Evolutionary conservation across 352 stramenopile species (phyloP).

Genomic region (Phytophthora aleatoria): DNA sequence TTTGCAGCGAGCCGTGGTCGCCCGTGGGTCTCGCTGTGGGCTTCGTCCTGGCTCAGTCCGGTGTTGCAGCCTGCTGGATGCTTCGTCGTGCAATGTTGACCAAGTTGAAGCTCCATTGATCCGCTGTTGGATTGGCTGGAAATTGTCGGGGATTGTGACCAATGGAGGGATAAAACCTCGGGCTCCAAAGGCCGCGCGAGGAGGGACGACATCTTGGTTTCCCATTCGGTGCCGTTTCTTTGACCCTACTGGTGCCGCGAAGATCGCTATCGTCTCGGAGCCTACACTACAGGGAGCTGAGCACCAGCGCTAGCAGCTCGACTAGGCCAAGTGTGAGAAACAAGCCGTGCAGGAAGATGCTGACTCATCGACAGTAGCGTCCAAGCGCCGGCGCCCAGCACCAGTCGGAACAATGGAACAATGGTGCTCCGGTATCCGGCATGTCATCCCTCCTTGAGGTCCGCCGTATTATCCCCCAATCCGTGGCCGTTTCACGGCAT

Average conservation of each 20-base stretch:
- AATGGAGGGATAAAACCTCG: conserved; percentile 12
- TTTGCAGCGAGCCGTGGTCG: conserved; percentile 23
- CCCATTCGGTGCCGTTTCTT: background rate
- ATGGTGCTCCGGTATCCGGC: background rate
- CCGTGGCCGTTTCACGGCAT: conserved; percentile 22
- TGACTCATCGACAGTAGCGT: background rate
- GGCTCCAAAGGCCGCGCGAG: background rate
- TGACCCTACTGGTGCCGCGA: background rate
- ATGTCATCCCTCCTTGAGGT: background rate
- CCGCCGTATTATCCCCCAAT: background rate
- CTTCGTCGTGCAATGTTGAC: conserved; percentile 18
- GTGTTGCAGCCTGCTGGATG: conserved; percentile 17
- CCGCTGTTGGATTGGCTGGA: conserved; percentile 21
- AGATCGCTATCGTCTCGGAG: background rate
- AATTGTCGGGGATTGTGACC: conserved; percentile 7
- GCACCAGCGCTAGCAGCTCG: background rate
- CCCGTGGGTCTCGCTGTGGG: conserved; percentile 19
- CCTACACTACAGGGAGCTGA: background rate
- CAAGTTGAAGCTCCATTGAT: conserved; percentile 39
- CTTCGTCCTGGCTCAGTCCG: conserved; percentile 12
- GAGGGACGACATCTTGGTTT: conserved; percentile 20
- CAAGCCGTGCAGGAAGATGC: background rate
- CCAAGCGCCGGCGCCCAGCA: too few relatives aligned
- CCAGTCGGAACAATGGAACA: background rate
- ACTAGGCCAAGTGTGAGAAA: background rate